Percentiles rank a stretch among this genome's conserved stretches.
These are phyloP conservation scores for Pseudocercospora crystallina DNA, from an alignment of 2,329 filamentous ascomycete species.

Conservation along the genomic window DNA sequence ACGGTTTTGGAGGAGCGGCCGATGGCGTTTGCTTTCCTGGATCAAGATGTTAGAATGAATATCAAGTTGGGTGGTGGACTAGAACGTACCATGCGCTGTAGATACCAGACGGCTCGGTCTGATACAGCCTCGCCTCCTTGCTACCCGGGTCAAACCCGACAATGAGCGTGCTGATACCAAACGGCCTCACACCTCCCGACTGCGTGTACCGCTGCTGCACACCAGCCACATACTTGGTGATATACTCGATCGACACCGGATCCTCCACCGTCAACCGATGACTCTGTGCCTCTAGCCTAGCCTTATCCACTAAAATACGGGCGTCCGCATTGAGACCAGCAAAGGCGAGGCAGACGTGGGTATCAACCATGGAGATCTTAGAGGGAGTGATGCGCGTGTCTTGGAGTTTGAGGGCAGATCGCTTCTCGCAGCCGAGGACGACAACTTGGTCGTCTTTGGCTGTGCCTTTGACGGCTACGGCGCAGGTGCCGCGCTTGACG, in stretches of 20 bases:
- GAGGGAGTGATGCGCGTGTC: constrained; percentile 98
- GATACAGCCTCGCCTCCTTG: constrained; percentile 84
- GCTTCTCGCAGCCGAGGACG: constrained; percentile 96
- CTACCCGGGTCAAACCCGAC: constrained; percentile 97
- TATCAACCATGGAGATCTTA: constrained; percentile 95
- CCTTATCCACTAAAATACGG: constrained; percentile 96
- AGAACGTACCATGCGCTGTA: constrained; percentile 88
- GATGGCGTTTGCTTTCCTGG: constrained; percentile 98
- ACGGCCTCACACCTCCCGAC: constrained; percentile 96
- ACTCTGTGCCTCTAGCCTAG: constrained; percentile 92
- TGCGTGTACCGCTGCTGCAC: constrained; percentile 99
- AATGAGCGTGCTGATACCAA: constrained; percentile 95
- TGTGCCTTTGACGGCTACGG: constrained; percentile 92
- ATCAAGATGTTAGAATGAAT: constrained; percentile 11
- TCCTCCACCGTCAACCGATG: constrained; percentile 97
- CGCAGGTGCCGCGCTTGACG: constrained; percentile 99
- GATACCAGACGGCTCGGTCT: constrained; percentile 98
- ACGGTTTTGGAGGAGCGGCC: constrained; percentile 98
- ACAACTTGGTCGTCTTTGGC: constrained; percentile 65
- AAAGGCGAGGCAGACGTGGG: constrained; percentile 94
- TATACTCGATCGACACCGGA: constrained; percentile 97
- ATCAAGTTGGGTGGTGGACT: constrained; percentile 5
- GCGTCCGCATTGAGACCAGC: constrained; percentile 97
- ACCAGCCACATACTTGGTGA: constrained; percentile 96
- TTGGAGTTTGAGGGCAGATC: constrained; percentile 98